Evolutionary conservation across 2,329 filamentous ascomycete genomes (phyloP), one percentile per base, ranked within the genome.

Genomic region (Torrubiella hemipterigena): DNA sequence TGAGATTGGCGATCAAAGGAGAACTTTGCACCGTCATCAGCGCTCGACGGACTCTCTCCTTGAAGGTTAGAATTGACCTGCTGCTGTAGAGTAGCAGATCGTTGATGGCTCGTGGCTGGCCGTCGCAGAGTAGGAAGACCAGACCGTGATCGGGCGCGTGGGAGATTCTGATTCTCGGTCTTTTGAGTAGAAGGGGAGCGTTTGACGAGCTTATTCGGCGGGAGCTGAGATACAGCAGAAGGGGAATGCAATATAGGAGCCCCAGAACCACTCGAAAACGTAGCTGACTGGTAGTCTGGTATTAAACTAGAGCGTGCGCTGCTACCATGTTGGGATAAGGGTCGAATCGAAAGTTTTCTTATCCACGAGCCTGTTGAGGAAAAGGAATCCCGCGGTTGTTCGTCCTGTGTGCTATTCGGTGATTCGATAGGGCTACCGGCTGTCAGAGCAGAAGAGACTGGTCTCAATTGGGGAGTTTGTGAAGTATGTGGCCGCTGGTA

Each of bases 191-290:
- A 73, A 4, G 76, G 67, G 22, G 72, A 66, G 37, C 81, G 73
- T 56, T 89, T 89, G 31, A 86, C 80, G 24, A 87, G 63, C 58
- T 84, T 86, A 54, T 87, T 87, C 13, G 75, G 77, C 7, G 72
- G 61, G 19, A 73, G 52, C 38, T 63, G 64, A 42, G 52, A 55
- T 40, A 50, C 57, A 13, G 51, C 37, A 13, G 59, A 48, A 26
- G 38, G 38, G 20, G 47, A 40, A 15, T 59, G 53, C 15, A 80
- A 52, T 35, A 85, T 79, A 12, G 79, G 76, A 16, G 68, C 73
- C 2, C 65, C 69, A 21, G 80, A 84, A 36, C 67, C 70, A 54
- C 81, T 69, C 13, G 77, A 81, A 49, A 73, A 71, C 28, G 66
- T 65, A 24, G 82, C 51, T 3, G 78, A 78, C 27, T 75, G 71